Evolutionary conservation across 2,329 filamentous ascomycete species (phyloP), one percentile per base, ranked within the genome.

Genomic region (Zymoseptoria pseudotritici): DNA sequence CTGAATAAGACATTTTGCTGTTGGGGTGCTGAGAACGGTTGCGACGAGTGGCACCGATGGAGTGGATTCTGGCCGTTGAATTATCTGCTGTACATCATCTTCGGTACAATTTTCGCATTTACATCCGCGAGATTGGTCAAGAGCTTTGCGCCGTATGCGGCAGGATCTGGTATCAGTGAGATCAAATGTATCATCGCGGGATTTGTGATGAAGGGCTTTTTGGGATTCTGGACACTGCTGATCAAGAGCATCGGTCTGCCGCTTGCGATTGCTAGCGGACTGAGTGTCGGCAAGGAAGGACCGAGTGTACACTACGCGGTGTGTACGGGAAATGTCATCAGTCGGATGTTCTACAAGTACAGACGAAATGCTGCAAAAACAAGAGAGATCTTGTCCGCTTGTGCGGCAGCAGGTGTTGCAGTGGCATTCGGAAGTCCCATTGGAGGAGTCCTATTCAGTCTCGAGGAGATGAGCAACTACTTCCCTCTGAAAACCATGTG

Each of bases 171-270:
- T 50, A 99, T 99, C 60, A 97, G 91, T 11, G 94, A 99, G 78
- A 99, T 99, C 81, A 99, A 99, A 76, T 96, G 91, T 76, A 97
- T 99, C 72, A 96, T 99, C 71, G 94, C 93, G 4, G 94, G 94
- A 2, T 99, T 99, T 73, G 90, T 97, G 55, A 99, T 99, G 94
- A 97, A 97, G 76, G 94, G 92, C 0, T 99, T 99, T 71, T 82
- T 99, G 17, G 91, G 93, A 20, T 87, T 88, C 68, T 91, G 91
- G 84, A 97, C 94, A 4, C 79, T 99, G 31, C 75, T 94, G 61
- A 97, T 99, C 77, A 99, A 99, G 77, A 96, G 91, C 0, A 84
- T 97, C 58, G 90, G 89, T 22, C 79, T 99, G 54, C 94, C 94
- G 1, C 79, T 99, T 52, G 90, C 93, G 51, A 99, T 99, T 72